Percentiles rank a stretch among this genome's conserved stretches.
Conservation (phyloP, 2,329 filamentous ascomycete genomes). For the Magnaporthiopsis poae region DNA sequence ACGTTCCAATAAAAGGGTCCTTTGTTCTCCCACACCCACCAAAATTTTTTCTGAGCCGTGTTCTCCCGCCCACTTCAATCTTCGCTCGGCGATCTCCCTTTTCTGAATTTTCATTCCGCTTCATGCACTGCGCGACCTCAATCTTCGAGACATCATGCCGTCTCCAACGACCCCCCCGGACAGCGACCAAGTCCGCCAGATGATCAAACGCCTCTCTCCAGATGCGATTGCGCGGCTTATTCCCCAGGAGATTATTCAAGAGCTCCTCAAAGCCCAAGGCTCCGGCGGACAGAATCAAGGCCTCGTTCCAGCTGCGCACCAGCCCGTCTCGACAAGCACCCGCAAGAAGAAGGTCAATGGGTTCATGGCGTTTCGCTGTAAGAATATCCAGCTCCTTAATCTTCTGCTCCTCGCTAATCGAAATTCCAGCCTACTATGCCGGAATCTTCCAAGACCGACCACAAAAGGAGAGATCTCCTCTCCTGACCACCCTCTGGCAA, state of each 20-base stretch:
- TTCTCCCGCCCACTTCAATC: no score
- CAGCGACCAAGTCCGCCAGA: not conserved
- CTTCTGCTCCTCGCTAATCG: not conserved
- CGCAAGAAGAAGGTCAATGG: constrained; percentile 6
- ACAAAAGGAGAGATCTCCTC: constrained; percentile 5
- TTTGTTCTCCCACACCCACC: no score
- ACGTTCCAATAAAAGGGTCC: no score
- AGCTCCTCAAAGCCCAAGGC: not conserved
- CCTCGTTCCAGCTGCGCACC: not conserved
- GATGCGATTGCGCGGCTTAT: constrained; percentile 6
- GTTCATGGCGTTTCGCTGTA: constrained; percentile 7
- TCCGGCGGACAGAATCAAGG: not conserved
- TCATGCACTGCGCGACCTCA: no score
- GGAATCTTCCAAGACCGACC: constrained; percentile 4
- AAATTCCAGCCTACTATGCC: not conserved
- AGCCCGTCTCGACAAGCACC: not conserved
- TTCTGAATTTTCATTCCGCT: no score
- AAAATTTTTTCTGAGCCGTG: no score
- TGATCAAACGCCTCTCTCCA: constrained; percentile 2
- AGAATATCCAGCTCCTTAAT: not conserved
- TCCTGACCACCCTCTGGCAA: constrained; percentile 5
- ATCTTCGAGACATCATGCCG: constrained; percentile 1
- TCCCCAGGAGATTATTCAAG: not conserved
- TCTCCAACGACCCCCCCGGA: not conserved
- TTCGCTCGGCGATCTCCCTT: no score